phyloP scores from a whole-genome alignment of 495 filamentous ascomycete species.

The Daldinia decipiens region DNA sequence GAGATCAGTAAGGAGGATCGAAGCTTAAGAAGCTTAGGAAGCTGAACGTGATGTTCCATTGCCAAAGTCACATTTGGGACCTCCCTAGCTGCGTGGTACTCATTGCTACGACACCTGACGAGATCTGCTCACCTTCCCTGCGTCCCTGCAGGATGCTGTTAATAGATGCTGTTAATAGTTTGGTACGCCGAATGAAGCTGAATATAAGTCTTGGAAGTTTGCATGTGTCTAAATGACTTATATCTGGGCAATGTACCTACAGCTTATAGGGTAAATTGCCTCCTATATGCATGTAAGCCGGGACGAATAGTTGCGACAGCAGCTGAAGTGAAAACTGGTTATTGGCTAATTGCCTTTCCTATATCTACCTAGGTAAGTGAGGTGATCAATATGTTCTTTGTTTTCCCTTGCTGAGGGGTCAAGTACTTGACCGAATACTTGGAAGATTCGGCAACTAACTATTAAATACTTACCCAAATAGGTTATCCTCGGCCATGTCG shows the following conservation, averaged over 20 bases:
- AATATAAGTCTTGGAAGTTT: background rate
- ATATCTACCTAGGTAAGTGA: too few species aligned
- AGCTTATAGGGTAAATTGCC: too few species aligned
- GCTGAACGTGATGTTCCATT: constrained; percentile 24
- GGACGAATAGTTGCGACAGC: background rate
- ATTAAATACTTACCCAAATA: constrained; percentile 3
- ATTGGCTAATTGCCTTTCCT: background rate
- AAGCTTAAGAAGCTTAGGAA: constrained; percentile 23
- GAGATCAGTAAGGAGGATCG: constrained; percentile 31
- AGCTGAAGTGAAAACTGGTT: background rate
- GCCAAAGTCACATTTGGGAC: constrained; percentile 36
- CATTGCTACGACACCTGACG: constrained; percentile 30
- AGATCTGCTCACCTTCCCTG: constrained; percentile 17
- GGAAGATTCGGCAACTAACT: background rate
- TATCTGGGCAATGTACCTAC: background rate
- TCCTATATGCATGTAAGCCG: background rate
- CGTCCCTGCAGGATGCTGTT: constrained; percentile 13
- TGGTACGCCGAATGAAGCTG: constrained; percentile 19
- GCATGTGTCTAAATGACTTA: background rate
- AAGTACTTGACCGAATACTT: background rate
- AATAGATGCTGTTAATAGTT: constrained; percentile 13
- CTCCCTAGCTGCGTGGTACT: constrained; percentile 31
- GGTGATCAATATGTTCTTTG: too few species aligned
- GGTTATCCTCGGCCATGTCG: constrained; percentile 16
- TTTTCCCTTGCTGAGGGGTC: too few species aligned